Base-by-base conservation (phyloP, 163 green algal species). In the Volvox carteri region DNA sequence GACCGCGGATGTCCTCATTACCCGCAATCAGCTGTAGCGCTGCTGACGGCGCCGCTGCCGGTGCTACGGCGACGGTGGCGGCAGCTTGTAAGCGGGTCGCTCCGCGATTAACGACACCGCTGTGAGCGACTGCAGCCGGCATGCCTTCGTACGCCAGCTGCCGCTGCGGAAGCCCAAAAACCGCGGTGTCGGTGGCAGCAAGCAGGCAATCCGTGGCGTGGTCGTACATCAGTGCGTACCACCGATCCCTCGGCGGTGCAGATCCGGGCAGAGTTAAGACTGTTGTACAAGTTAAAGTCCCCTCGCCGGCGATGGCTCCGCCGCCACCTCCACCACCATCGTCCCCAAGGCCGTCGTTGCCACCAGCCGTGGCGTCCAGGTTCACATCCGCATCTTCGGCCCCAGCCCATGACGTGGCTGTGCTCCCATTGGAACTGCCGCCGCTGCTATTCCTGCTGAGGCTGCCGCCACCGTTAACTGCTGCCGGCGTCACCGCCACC, bases 161-260 rank as follows among this genome's bases (percentile, higher is more conserved):
- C 28, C 9, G 42, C 23, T 46, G 21, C 7, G 56, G 54, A 1
- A 85, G 6, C 19, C 78, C 54, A 56, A 74, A 85, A 8, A 85
- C 39, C 2, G 78, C 78, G 8, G 78, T 85, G 54, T 85, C 78
- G 35, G 78, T 85, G 35, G 78, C 56, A 1, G 78, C 78, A 2
- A 85, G 11, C 8, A 85, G 78, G 37, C 23, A 14, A 25, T 74
- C 78, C 19, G 37, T 28, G 1, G 12, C 39, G 25, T 25, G 3
- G 11, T 85, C 78, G 78, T 75, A 85, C 21, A 25, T 9, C 23
- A 85, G 21, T 0, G 54, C 56, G 56, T 42, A 44, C 78, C 78
- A 85, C 5, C 78, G 54, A 56, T 85, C 78, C 7, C 78, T 35
- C 7, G 56, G 78, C 56, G 78, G 78, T 1, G 37, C n/a, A 11